A percentile compares a stretch with the other conserved stretches of the same genome.
phyloP scores from a whole-genome alignment of 2,329 filamentous ascomycete species.

The Fusarium protoensiforme region DNA sequence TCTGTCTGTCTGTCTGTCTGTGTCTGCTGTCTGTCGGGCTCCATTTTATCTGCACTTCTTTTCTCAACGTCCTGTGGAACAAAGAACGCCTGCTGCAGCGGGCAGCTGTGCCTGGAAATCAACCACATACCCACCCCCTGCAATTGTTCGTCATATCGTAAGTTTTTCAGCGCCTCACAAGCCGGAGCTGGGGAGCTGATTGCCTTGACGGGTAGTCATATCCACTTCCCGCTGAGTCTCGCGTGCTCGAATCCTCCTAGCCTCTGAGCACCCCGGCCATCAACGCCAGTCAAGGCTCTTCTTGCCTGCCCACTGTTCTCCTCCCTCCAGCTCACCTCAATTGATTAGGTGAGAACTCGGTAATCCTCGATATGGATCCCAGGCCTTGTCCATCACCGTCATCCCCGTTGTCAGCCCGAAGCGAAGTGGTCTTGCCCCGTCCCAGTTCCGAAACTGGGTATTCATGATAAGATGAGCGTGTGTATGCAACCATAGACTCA shows the following conservation, averaged over 20 bases:
- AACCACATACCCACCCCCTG: constrained; percentile 22
- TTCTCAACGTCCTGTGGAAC: constrained; percentile 14
- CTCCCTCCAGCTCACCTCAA: not conserved
- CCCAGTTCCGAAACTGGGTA: not conserved
- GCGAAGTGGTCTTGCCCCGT: not conserved
- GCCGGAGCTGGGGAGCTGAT: not conserved
- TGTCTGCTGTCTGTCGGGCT: not conserved
- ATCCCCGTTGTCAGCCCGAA: not conserved
- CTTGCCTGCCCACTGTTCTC: not conserved
- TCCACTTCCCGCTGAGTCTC: constrained; percentile 32
- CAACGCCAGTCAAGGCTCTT: constrained; percentile 2
- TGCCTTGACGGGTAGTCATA: constrained; percentile 7
- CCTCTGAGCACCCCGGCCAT: constrained; percentile 3
- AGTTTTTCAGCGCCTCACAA: constrained; percentile 4
- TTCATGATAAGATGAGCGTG: not conserved
- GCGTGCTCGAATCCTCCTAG: constrained; percentile 15
- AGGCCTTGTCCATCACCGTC: not conserved
- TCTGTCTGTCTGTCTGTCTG: not conserved
- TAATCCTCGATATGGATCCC: not conserved
- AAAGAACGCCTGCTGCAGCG: constrained; percentile 1
- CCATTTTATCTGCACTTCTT: constrained; percentile 10
- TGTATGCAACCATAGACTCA: not conserved
- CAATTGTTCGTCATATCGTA: constrained; percentile 17
- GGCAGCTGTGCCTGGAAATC: constrained; percentile 4
- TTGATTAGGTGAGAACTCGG: not conserved